Evolutionary conservation across 2,329 filamentous ascomycete genomes (phyloP), one percentile per base, ranked within the genome.

Genomic region (Corynespora cassiicola): DNA sequence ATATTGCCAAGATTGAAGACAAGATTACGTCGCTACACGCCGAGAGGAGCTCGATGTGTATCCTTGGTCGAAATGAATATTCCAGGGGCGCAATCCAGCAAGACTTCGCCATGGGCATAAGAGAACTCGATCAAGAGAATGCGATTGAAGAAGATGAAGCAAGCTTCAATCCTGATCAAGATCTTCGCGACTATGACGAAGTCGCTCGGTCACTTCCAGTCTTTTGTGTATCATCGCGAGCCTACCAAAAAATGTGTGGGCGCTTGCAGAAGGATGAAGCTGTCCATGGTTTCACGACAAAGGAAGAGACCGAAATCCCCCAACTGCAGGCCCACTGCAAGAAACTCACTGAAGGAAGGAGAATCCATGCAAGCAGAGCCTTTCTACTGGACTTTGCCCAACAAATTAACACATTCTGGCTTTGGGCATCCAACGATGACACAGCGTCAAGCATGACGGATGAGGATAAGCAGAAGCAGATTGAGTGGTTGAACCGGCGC

Each of bases 211-310:
- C 69, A 1, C 68, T 87, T 1, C 77, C 81, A 0, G 82, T 87
- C 2, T 87, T 85, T 53, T 86, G 82, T 45, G 79, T 86, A 11
- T 83, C 79, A 40, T 80, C 78, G 30, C 70, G 78, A 28, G 82
- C 77, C 0, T 87, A 84, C 36, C 82, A 87, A 50, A 81, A 82
- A 50, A 63, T 86, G n/a, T 69, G 71, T 24, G 80, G 78, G 1
- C 72, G 78, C 3, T 55, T 85, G 7, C 58, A 69, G 35, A 76
- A 78, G 27, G 82, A 86, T 36, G 64, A 69, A 2, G 50, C 66
- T 8, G 70, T 80, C 2, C 63, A 72, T 9, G 81, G 82, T 0
- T 87, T 85, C 54, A 59, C 62, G 2, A 61, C 67, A 3, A 25
- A 68, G 0, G 71, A 79, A 2, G 75, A 85, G 41, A 86, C 83